Conservation (phyloP, 2,329 filamentous ascomycete genomes). For the Chaetomiaceae sp. region DNA sequence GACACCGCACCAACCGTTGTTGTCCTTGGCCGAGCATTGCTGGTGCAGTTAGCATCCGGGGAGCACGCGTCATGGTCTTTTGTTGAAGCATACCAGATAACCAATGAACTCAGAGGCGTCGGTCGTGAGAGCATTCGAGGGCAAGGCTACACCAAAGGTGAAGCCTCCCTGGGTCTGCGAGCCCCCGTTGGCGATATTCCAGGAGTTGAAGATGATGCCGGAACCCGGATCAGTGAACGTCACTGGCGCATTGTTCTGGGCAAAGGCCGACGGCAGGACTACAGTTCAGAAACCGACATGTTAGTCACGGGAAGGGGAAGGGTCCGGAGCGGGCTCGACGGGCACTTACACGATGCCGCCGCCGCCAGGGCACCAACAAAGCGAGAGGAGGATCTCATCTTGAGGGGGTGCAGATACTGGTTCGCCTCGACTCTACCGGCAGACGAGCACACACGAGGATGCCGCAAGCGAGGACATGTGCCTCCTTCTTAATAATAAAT, state of each 20-base stretch:
- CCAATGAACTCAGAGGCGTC: constrained; percentile 51
- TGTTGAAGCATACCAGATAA: constrained; percentile 39
- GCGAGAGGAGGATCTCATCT: constrained; percentile 25
- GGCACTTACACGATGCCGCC: constrained; percentile 26
- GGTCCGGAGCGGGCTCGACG: too few species aligned
- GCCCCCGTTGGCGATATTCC: constrained; percentile 33
- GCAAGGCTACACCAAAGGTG: constrained; percentile 49
- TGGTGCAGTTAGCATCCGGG: constrained; percentile 25
- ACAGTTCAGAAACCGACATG: background rate
- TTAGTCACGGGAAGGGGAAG: background rate
- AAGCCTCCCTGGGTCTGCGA: constrained; percentile 41
- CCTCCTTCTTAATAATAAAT: constrained; percentile 14
- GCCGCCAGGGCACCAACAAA: constrained; percentile 26
- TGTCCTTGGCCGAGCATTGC: constrained; percentile 39
- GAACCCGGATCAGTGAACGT: constrained; percentile 44
- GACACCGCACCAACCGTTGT: constrained; percentile 50
- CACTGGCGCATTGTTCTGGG: constrained; percentile 27
- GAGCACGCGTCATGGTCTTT: background rate
- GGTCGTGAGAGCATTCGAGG: constrained; percentile 38
- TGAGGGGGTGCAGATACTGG: constrained; percentile 18
- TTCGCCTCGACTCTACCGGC: constrained; percentile 17
- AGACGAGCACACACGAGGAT: constrained; percentile 8
- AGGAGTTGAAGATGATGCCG: constrained; percentile 50
- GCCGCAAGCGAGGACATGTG: background rate
- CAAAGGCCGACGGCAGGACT: constrained; percentile 26